These are phyloP conservation scores for Trametes sp. DNA, from an alignment of 1,284 basidiomycete species.

Conservation along the genomic window DNA sequence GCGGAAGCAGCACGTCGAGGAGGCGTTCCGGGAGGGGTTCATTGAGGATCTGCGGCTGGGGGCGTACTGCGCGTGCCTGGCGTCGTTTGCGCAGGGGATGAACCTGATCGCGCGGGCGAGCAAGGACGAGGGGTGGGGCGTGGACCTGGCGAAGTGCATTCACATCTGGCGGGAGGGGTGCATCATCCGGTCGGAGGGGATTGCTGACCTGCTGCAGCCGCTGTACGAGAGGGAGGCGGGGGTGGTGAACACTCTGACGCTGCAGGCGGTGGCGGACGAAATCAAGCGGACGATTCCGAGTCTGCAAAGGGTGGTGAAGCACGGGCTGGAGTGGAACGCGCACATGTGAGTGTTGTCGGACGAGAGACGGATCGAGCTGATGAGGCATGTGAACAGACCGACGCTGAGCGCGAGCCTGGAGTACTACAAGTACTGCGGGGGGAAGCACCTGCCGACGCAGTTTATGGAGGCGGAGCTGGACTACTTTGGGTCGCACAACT, in stretches of 20 bases:
- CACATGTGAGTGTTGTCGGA: conserved; percentile 30
- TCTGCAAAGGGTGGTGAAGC: conserved; percentile 29
- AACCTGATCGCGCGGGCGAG: conserved; percentile 35
- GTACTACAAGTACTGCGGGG: conserved; percentile 35
- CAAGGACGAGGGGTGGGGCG: conserved; percentile 34
- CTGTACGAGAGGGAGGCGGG: conserved; percentile 25
- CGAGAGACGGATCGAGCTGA: neutral
- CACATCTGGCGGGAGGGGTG: conserved; percentile 37
- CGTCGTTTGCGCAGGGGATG: conserved; percentile 35
- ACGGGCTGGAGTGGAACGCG: conserved; percentile 31
- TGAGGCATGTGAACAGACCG: conserved; percentile 18
- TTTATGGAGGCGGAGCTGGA: conserved; percentile 39
- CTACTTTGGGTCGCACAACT: conserved; percentile 35
- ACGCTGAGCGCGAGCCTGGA: conserved; percentile 34
- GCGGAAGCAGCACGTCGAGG: conserved; percentile 31
- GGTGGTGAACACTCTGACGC: conserved; percentile 28
- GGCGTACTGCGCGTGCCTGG: conserved; percentile 32
- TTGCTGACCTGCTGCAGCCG: conserved; percentile 34
- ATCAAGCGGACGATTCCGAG: conserved; percentile 27
- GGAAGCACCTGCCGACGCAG: conserved; percentile 33
- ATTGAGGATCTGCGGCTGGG: conserved; percentile 32
- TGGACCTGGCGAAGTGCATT: conserved; percentile 30
- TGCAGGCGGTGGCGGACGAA: conserved; percentile 30
- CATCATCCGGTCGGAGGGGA: conserved; percentile 36
- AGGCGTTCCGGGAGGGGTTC: conserved; percentile 21